phyloP scores from a whole-genome alignment of 768 basidiomycete genomes.

The Leccinum rimulosum region DNA sequence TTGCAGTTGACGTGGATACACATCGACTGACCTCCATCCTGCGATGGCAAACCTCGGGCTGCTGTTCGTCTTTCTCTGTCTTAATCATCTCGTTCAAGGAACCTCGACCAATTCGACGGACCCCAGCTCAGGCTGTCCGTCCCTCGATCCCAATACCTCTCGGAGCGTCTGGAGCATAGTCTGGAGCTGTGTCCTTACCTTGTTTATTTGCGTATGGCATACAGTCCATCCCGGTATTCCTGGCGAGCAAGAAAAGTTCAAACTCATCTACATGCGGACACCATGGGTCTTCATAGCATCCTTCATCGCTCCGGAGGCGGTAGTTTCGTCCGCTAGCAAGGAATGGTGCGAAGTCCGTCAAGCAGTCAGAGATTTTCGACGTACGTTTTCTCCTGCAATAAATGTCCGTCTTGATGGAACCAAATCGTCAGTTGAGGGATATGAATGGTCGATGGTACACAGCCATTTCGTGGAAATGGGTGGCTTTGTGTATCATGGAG shows the following conservation, averaged over 20 bases:
- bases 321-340: background rate
- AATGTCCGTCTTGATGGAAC: background rate
- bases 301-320: background rate
- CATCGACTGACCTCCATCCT: background rate
- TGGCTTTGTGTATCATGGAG: background rate
- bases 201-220: slow-evolving; percentile 2
- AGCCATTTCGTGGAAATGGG: background rate
- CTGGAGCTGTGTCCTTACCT: background rate
- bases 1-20: background rate
- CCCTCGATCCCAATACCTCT: background rate
- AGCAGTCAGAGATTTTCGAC: background rate
- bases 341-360: background rate
- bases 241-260: background rate
- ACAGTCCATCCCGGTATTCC: background rate
- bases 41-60: background rate
- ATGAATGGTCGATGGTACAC: background rate
- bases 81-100: background rate
- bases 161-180: background rate
- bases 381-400: background rate
- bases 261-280: background rate
- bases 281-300: background rate
- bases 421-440: background rate
- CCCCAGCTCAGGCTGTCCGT: background rate
- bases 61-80: background rate
- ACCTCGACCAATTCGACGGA: background rate